Percentiles rank a stretch among this genome's conserved stretches.
These are phyloP conservation scores for Stevia rebaudiana DNA, from an alignment of 140 eudicot genomes.

Conservation along the genomic window DNA sequence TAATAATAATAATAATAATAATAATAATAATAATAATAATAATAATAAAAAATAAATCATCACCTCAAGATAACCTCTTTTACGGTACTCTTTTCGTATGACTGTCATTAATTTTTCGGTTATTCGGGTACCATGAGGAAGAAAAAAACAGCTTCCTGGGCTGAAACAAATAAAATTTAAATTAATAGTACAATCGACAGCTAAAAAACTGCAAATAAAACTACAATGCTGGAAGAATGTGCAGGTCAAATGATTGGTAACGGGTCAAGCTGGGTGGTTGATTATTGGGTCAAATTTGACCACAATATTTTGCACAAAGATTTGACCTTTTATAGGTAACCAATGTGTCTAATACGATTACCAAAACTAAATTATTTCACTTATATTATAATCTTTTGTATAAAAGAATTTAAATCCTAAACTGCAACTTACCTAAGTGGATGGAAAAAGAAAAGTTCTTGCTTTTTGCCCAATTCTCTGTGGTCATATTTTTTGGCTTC, in stretches of 20 bases:
- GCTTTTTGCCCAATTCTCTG: constrained; percentile 71
- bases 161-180: constrained; percentile 33
- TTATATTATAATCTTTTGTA: not conserved
- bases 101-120: constrained; percentile 76
- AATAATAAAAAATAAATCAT: not conserved
- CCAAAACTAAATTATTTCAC: not conserved
- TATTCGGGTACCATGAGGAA: constrained; percentile 81
- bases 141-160: constrained; percentile 97
- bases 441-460: constrained; percentile 91
- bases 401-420: not conserved
- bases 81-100: constrained; percentile 60
- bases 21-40: not conserved
- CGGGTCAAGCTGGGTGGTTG: not conserved
- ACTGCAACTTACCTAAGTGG: constrained; percentile 65
- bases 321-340: not conserved
- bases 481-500: constrained; percentile 97
- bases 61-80: constrained; percentile 88
- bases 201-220: not conserved
- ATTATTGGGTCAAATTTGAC: not conserved
- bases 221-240: not conserved
- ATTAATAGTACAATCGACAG: not conserved
- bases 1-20: not conserved
- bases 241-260: not conserved
- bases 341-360: not conserved
- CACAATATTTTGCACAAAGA: not conserved